Conservation (phyloP, 352 stramenopile species). For the Albugo candida region DNA sequence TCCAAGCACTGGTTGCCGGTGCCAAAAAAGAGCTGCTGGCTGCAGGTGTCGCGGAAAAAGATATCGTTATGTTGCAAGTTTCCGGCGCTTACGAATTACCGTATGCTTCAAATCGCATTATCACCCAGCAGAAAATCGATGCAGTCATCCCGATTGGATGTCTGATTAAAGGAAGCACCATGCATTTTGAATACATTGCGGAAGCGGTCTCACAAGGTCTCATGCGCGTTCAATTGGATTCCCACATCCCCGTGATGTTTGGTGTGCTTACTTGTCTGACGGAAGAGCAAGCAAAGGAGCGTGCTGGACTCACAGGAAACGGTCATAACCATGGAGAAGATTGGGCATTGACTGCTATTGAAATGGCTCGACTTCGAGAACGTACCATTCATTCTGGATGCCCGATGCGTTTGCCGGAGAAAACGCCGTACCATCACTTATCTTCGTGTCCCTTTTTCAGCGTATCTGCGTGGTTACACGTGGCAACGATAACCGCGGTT, state of each 20-base stretch:
- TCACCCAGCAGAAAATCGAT: constrained; percentile 87
- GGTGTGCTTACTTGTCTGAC: constrained; percentile 92
- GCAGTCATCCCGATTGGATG: constrained; percentile 90
- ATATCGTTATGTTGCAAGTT: constrained; percentile 68
- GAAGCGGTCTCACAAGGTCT: constrained; percentile 91
- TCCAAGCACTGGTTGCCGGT: constrained; percentile 40
- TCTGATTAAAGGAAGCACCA: constrained; percentile 93
- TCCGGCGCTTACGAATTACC: constrained; percentile 94
- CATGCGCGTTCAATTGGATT: constrained; percentile 91
- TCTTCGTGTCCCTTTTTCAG: constrained; percentile 59
- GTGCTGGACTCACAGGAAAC: constrained; percentile 57
- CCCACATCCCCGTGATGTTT: constrained; percentile 73
- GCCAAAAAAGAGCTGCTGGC: constrained; percentile 40
- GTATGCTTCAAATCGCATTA: constrained; percentile 80
- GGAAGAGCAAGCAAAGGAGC: constrained; percentile 89
- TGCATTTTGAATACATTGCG: constrained; percentile 99
- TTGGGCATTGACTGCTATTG: constrained; percentile 92
- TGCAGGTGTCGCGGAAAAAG: constrained; percentile 31
- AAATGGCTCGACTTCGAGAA: constrained; percentile 88
- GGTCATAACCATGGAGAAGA: constrained; percentile 92
- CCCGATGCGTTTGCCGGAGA: constrained; percentile 44
- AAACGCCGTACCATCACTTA: constrained; percentile 52
- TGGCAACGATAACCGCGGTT: constrained; percentile 33
- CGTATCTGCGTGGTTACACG: constrained; percentile 55
- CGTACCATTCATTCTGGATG: constrained; percentile 31